A percentile compares a stretch with the other conserved stretches of the same genome.
These are phyloP conservation scores for Wickerhamomyces silvicola DNA, from an alignment of 805 yeast genomes.

Conservation along the genomic window DNA sequence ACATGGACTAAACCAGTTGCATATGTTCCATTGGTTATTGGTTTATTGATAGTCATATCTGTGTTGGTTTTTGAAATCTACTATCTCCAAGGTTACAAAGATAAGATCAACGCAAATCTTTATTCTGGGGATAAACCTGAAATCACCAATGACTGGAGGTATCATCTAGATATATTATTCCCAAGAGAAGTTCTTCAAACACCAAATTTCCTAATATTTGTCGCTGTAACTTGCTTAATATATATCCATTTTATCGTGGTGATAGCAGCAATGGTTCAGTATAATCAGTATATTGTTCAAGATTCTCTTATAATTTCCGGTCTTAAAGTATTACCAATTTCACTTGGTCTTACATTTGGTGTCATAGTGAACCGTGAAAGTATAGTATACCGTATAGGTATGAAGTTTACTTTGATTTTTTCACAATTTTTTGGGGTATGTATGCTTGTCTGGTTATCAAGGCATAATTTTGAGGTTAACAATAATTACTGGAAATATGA, in stretches of 20 bases:
- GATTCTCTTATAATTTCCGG: conserved; percentile 30
- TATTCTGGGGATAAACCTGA: too few species aligned
- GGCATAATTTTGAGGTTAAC: conserved; percentile 8
- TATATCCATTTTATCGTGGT: conserved; percentile 17
- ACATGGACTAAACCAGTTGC: conserved; percentile 32
- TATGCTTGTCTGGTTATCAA: conserved; percentile 21
- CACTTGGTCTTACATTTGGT: conserved; percentile 26
- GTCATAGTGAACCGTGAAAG: conserved; percentile 20
- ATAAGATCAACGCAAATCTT: too few species aligned
- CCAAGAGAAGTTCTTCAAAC: conserved; percentile 24
- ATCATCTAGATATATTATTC: conserved; percentile 18
- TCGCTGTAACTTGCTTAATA: conserved; percentile 15
- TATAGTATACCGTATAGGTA: conserved; percentile 17
- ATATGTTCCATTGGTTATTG: conserved; percentile 32
- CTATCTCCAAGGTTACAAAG: conserved; percentile 6
- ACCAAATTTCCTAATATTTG: conserved; percentile 20
- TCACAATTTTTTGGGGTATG: conserved; percentile 12
- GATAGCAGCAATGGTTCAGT: conserved; percentile 21
- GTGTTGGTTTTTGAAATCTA: conserved; percentile 25
- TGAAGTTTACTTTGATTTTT: conserved; percentile 11
- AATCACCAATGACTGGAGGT: conserved; percentile 11
- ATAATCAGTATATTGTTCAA: conserved; percentile 21
- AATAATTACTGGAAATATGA: conserved; percentile 26
- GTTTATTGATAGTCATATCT: conserved; percentile 22
- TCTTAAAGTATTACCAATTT: conserved; percentile 28